A percentile compares a stretch with the other conserved stretches of the same genome.
These are phyloP conservation scores for Candida morakotiae DNA, from an alignment of 805 yeast species.

Conservation along the genomic window DNA sequence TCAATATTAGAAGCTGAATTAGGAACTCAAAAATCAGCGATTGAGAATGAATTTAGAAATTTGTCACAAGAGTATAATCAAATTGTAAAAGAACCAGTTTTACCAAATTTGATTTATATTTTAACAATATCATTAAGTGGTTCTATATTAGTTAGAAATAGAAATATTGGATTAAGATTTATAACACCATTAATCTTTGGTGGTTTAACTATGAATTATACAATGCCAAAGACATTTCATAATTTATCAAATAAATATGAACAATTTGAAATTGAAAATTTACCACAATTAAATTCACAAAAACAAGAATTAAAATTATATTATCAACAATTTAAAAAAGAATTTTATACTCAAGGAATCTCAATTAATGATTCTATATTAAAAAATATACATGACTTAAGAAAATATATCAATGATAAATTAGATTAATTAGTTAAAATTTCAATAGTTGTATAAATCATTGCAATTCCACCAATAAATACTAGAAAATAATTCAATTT, in stretches of 20 bases:
- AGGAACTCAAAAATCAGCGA: conserved; percentile 43
- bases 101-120: conserved; percentile 53
- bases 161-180: conserved; percentile 47
- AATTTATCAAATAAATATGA: conserved; percentile 23
- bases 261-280: conserved; percentile 22
- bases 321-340: conserved; percentile 10
- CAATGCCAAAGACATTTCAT: conserved; percentile 48
- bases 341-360: conserved; percentile 10
- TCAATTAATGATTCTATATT: conserved; percentile 16
- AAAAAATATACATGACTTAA: conserved; percentile 21
- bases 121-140: conserved; percentile 55
- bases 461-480: conserved; percentile 53
- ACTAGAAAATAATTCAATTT: conserved; percentile 47
- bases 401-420: conserved; percentile 11
- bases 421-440: conserved; percentile 18
- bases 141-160: conserved; percentile 47
- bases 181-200: conserved; percentile 50
- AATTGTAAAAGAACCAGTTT: conserved; percentile 47
- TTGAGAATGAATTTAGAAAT: conserved; percentile 37
- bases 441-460: conserved; percentile 66
- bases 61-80: conserved; percentile 27
- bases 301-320: conserved; percentile 14
- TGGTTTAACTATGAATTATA: conserved; percentile 37
- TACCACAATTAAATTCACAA: conserved; percentile 29
- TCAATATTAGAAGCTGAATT: conserved; percentile 40